Conservation (phyloP, 2,329 filamentous ascomycete species). For the Fusarium sp. region DNA sequence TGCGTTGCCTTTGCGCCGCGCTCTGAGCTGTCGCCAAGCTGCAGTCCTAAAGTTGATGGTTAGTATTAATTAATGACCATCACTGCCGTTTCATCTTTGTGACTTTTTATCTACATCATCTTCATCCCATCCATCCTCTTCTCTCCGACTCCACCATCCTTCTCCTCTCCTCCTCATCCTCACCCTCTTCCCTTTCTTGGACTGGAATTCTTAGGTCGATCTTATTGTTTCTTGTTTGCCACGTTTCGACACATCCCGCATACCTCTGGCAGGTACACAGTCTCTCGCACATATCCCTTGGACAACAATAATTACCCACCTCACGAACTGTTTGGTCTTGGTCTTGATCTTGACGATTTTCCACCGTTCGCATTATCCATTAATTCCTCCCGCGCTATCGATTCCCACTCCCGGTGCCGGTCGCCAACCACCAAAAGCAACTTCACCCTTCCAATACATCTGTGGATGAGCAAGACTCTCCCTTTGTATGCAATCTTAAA, state of each 20-base stretch:
- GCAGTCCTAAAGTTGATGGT: slow-evolving; percentile 3
- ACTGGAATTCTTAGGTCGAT: slow-evolving; percentile 39
- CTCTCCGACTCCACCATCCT: slow-evolving; percentile 20
- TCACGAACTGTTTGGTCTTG: slow-evolving; percentile 24
- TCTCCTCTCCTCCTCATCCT: neutral
- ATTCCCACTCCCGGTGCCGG: slow-evolving; percentile 39
- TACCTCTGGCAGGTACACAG: slow-evolving; percentile 45
- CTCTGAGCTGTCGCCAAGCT: slow-evolving; percentile 2
- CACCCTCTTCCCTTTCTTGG: neutral
- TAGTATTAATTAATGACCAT: slow-evolving; percentile 31
- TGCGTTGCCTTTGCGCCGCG: neutral
- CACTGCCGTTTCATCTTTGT: slow-evolving; percentile 36
- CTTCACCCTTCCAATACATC: slow-evolving; percentile 36
- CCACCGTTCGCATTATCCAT: slow-evolving; percentile 20
- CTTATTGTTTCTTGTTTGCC: slow-evolving; percentile 36
- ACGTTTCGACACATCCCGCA: slow-evolving; percentile 41
- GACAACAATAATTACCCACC: slow-evolving; percentile 28
- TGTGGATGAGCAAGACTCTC: slow-evolving; percentile 43
- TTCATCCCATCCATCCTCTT: slow-evolving; percentile 24
- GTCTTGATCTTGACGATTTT: slow-evolving; percentile 37
- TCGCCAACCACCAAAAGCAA: slow-evolving; percentile 25
- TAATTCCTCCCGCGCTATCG: slow-evolving; percentile 15
- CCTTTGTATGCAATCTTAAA: slow-evolving; percentile 44
- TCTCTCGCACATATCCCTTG: slow-evolving; percentile 25
- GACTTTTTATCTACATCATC: slow-evolving; percentile 22